These are phyloP conservation scores for Fusarium sp. DNA, from an alignment of 2,329 filamentous ascomycete genomes.

Conservation along the genomic window DNA sequence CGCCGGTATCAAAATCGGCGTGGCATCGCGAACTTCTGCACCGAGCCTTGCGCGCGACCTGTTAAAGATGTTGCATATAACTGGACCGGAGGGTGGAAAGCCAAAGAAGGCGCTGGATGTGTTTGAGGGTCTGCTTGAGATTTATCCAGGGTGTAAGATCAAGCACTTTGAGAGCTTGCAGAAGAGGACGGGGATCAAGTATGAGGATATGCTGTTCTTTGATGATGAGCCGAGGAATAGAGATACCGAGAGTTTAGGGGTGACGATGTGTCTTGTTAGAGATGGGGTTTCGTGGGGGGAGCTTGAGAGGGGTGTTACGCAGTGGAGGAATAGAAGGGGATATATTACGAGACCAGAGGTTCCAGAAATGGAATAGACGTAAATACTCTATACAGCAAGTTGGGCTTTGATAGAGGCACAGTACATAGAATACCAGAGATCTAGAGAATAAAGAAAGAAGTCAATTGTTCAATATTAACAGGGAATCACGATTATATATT, in stretches of 20 bases:
- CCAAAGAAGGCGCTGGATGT: conserved; percentile 62
- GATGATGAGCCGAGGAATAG: conserved; percentile 90
- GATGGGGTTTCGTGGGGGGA: conserved; percentile 82
- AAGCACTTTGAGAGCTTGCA: conserved; percentile 82
- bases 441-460: background rate
- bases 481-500: conserved; percentile 15
- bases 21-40: conserved; percentile 83
- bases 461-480: background rate
- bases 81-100: conserved; percentile 29
- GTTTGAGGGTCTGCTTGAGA: conserved; percentile 70
- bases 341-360: conserved; percentile 38
- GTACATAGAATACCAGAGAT: background rate
- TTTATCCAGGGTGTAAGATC: conserved; percentile 83
- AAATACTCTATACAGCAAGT: fast-evolving
- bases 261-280: conserved; percentile 83
- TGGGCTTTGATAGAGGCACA: background rate
- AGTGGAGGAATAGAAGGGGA: conserved; percentile 80
- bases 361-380: conserved; percentile 7
- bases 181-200: conserved; percentile 74
- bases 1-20: conserved; percentile 65
- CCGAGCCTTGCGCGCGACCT: conserved; percentile 84
- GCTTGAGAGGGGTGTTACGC: conserved; percentile 79
- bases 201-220: conserved; percentile 92
- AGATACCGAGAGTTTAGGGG: conserved; percentile 81
- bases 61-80: conserved; percentile 75